A percentile compares a stretch with the other conserved stretches of the same genome.
phyloP scores from a whole-genome alignment of 2,329 filamentous ascomycete species.

The Colletotrichum sansevieriae region DNA sequence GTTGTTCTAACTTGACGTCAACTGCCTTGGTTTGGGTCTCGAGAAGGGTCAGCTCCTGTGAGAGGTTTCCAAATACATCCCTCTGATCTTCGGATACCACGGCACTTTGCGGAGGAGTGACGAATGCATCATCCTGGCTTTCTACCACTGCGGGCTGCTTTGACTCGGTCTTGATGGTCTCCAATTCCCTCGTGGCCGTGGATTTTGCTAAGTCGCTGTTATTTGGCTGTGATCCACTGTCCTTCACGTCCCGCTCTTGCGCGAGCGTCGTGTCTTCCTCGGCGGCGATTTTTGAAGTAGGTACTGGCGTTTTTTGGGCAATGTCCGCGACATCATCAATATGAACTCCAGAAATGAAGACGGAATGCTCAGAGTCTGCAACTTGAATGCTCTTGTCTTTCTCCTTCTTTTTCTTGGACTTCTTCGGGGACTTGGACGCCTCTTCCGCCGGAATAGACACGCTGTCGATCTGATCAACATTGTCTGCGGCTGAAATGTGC shows the following conservation, averaged over 20 bases:
- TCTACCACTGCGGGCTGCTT: conserved; percentile 20
- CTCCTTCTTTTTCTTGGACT: conserved; percentile 42
- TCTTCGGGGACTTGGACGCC: conserved; percentile 24
- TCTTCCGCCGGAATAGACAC: conserved; percentile 11
- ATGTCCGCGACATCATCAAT: neutral
- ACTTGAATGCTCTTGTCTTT: conserved; percentile 43
- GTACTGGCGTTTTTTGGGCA: neutral
- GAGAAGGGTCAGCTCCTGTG: conserved; percentile 25
- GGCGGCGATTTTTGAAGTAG: neutral
- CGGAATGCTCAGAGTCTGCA: neutral
- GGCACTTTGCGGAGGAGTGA: conserved; percentile 12
- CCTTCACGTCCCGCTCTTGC: neutral
- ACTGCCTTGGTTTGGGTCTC: conserved; percentile 34
- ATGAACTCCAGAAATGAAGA: neutral
- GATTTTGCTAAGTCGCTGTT: neutral
- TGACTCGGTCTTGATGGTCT: conserved; percentile 5
- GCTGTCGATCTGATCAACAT: conserved; percentile 14
- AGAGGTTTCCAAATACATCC: conserved; percentile 7
- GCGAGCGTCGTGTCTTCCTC: neutral
- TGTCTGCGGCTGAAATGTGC: conserved; percentile 24
- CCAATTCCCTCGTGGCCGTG: neutral
- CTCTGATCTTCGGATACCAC: neutral
- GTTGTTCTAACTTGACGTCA: conserved; percentile 30
- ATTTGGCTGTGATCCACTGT: neutral
- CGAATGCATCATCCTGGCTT: conserved; percentile 22